Evolutionary conservation across 257 asterid genomes (phyloP).

Genomic region (Penstemon newberryi): DNA sequence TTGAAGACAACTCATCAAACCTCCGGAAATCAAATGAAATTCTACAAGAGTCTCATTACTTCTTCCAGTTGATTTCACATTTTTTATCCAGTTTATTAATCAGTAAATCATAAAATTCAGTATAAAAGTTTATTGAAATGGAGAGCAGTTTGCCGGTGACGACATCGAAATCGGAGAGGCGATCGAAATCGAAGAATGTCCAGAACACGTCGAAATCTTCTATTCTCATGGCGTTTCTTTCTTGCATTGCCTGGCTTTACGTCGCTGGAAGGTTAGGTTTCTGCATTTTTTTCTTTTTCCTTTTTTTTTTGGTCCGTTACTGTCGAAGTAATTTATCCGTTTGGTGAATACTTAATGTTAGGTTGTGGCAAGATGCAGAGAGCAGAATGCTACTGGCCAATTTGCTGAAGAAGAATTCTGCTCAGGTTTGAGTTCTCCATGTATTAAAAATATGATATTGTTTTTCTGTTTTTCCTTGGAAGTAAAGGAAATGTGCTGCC

Average conservation of each 20-base stretch:
- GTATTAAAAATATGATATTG: too few relatives aligned
- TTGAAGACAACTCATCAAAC: neutral
- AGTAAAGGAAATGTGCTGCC: too few relatives aligned
- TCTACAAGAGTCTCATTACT: too few relatives aligned
- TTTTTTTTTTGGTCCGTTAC: too few relatives aligned
- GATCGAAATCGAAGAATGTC: slow-evolving; percentile 63
- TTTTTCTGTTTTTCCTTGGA: neutral
- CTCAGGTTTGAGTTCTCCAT: slow-evolving; percentile 52
- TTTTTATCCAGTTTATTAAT: too few relatives aligned
- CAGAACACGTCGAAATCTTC: slow-evolving; percentile 68
- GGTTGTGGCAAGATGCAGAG: slow-evolving; percentile 97
- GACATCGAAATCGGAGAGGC: slow-evolving; percentile 40
- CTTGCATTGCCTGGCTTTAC: slow-evolving; percentile 92
- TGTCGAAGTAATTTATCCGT: neutral
- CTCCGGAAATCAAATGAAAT: neutral
- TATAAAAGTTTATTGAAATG: slow-evolving; percentile 29
- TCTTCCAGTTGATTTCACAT: too few relatives aligned
- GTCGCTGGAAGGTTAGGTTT: slow-evolving; percentile 73
- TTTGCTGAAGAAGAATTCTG: slow-evolving; percentile 53
- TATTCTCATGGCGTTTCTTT: slow-evolving; percentile 57
- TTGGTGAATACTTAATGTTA: slow-evolving; percentile 22
- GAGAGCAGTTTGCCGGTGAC: slow-evolving; percentile 65
- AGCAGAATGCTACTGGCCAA: slow-evolving; percentile 53
- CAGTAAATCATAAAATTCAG: too few relatives aligned
- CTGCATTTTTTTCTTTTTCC: too few relatives aligned